A percentile compares a stretch with the other conserved stretches of the same genome.
Conservation (phyloP, 2,329 filamentous ascomycete species). For the Macrophomina phaseolina region DNA sequence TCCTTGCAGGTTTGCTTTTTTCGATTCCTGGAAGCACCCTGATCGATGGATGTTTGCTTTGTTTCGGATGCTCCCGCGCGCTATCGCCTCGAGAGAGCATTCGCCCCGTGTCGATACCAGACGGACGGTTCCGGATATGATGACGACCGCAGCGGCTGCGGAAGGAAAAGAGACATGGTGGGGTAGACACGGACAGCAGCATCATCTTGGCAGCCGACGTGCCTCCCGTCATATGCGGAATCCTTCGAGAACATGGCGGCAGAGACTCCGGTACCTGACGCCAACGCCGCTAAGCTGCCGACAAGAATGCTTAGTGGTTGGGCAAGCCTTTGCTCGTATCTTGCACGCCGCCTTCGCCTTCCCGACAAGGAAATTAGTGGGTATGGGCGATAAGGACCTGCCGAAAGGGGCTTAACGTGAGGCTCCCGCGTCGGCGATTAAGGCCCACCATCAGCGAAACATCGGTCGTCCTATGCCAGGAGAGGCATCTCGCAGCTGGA, state of each 20-base stretch:
- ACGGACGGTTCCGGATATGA: too few species aligned
- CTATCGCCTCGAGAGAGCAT: too few species aligned
- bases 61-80: too few species aligned
- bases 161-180: too few species aligned
- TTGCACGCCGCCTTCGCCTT: neutral
- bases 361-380: neutral
- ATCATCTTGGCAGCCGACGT: too few species aligned
- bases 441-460: neutral
- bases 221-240: neutral
- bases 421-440: neutral
- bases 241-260: neutral
- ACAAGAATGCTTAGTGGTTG: neutral
- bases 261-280: neutral
- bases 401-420: neutral
- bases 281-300: conserved; percentile 3
- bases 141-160: too few species aligned
- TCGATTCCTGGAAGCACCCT: too few species aligned
- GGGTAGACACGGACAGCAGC: too few species aligned
- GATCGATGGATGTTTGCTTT: too few species aligned
- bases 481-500: neutral
- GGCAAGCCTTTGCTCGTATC: conserved; percentile 5
- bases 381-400: neutral
- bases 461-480: neutral
- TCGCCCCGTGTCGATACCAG: too few species aligned
- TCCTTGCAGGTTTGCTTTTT: too few species aligned